A percentile compares a stretch with the other conserved stretches of the same genome.
These are phyloP conservation scores for Phlebiopsis gigantea DNA, from an alignment of 768 basidiomycete species.

Conservation along the genomic window DNA sequence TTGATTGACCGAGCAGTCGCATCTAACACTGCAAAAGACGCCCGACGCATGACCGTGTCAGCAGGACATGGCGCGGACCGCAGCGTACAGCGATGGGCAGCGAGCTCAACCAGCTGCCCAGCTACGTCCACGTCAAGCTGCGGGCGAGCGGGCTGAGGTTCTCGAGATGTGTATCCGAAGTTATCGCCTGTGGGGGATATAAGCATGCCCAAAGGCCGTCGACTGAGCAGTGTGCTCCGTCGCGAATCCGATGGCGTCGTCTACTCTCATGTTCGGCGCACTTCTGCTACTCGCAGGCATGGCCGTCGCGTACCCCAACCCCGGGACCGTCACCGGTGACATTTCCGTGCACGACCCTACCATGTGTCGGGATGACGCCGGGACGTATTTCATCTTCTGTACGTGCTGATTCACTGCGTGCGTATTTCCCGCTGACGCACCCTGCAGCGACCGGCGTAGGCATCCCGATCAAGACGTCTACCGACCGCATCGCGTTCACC, in stretches of 20 bases:
- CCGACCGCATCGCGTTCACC: slow-evolving; percentile 44
- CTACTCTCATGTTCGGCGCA: background rate
- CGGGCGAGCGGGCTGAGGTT: too few species aligned
- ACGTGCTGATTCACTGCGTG: too few species aligned
- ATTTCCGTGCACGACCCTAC: slow-evolving; percentile 13
- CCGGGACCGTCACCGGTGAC: slow-evolving; percentile 9
- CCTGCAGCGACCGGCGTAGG: slow-evolving; percentile 38
- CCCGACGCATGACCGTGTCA: background rate
- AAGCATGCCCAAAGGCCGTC: too few species aligned
- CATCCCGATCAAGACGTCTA: slow-evolving; percentile 45
- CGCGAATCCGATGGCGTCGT: background rate
- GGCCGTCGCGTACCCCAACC: background rate
- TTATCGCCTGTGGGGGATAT: too few species aligned
- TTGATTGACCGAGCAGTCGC: background rate
- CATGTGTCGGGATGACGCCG: slow-evolving; percentile 39
- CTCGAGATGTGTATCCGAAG: too few species aligned
- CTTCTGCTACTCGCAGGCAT: background rate
- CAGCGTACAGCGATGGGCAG: too few species aligned
- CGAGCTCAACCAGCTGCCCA: too few species aligned
- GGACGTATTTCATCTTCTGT: slow-evolving; percentile 47
- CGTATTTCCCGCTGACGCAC: background rate
- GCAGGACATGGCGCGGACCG: background rate
- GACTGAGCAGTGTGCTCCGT: too few species aligned
- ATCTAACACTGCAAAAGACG: background rate
- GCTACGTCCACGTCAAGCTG: too few species aligned